These are phyloP conservation scores for Paramecium sonneborni DNA, from an alignment of 73 alveolate species.

Conservation along the genomic window DNA sequence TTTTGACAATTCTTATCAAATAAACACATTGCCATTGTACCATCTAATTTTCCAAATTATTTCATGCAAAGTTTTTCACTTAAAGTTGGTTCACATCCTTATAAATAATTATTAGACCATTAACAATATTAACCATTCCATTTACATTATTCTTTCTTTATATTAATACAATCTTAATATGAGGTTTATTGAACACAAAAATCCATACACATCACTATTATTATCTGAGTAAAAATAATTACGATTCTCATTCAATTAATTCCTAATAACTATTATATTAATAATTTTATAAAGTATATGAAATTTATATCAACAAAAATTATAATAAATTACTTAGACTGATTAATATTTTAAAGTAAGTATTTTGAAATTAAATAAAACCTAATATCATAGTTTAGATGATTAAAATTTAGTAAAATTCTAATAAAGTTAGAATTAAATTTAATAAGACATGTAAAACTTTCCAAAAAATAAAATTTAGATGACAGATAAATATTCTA, in stretches of 20 bases:
- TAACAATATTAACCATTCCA: not conserved
- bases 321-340: too few species aligned
- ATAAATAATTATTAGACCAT: not conserved
- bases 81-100: slow-evolving; percentile 22
- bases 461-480: too few species aligned
- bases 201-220: not conserved
- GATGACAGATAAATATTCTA: not conserved
- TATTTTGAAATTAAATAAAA: too few species aligned
- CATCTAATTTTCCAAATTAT: not conserved
- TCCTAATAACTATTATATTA: too few species aligned
- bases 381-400: too few species aligned
- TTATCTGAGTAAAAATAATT: not conserved
- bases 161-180: not conserved
- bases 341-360: too few species aligned
- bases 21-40: not conserved
- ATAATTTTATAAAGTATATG: too few species aligned
- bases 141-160: not conserved
- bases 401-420: too few species aligned
- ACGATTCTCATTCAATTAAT: not conserved
- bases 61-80: not conserved
- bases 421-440: too few species aligned
- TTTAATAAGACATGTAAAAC: too few species aligned
- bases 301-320: too few species aligned
- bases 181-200: not conserved
- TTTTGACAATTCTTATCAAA: not conserved